These are phyloP conservation scores for Talaromyces sp. DNA, from an alignment of 2,329 filamentous ascomycete genomes.

Conservation along the genomic window DNA sequence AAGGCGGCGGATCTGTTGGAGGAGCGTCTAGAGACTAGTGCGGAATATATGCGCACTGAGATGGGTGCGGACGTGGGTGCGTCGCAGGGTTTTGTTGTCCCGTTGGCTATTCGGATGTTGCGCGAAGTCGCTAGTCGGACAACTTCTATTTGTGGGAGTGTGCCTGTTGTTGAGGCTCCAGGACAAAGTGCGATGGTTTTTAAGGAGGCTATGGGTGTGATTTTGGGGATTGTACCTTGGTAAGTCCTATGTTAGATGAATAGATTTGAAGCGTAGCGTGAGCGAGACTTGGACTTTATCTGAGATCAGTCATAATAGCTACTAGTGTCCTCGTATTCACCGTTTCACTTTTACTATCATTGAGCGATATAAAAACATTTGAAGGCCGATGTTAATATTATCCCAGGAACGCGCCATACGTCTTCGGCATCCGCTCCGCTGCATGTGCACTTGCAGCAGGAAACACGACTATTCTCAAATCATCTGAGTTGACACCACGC, in stretches of 20 bases:
- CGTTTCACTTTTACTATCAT: too few species aligned
- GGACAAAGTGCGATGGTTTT: constrained; percentile 65
- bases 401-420: constrained; percentile 56
- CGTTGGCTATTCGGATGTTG: constrained; percentile 43
- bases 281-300: too few species aligned
- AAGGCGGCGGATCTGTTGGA: constrained; percentile 64
- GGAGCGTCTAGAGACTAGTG: constrained; percentile 54
- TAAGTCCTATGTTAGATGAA: constrained; percentile 39
- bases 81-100: constrained; percentile 35
- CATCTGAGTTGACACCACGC: constrained; percentile 66
- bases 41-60: constrained; percentile 59
- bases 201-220: constrained; percentile 75
- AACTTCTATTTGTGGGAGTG: constrained; percentile 49
- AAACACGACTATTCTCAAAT: constrained; percentile 74
- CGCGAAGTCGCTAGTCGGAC: constrained; percentile 55
- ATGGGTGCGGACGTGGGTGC: constrained; percentile 51
- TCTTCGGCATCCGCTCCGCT: constrained; percentile 54
- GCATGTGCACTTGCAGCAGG: constrained; percentile 68
- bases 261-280: too few species aligned
- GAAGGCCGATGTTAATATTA: background rate
- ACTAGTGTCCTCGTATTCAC: too few species aligned
- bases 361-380: too few species aligned
- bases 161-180: constrained; percentile 53
- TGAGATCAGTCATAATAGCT: too few species aligned
- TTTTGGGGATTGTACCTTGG: constrained; percentile 80